Conservation (phyloP, 352 stramenopile species). For the Phytopythium boreale region DNA sequence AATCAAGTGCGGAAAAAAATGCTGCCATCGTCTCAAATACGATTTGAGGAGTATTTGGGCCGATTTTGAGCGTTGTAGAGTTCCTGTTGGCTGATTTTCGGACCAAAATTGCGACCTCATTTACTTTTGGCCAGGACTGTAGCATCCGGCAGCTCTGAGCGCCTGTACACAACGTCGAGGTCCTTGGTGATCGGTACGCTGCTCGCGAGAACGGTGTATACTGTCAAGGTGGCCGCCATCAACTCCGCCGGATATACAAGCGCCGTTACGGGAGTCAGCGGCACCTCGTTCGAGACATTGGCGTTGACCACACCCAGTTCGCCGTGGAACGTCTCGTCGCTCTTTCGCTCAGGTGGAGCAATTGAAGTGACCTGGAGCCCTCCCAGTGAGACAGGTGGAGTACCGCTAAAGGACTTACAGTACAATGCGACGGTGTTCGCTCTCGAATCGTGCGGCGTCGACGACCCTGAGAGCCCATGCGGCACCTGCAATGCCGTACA, state of each 20-base stretch:
- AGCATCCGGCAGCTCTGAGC: conserved; percentile 14
- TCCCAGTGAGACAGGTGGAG: conserved; percentile 35
- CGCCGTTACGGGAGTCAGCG: conserved; percentile 8
- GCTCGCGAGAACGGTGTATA: conserved; percentile 39
- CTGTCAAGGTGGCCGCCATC: conserved; percentile 38
- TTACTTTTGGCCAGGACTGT: no score
- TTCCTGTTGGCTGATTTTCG: no score
- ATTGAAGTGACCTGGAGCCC: conserved; percentile 58
- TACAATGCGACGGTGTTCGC: conserved; percentile 47
- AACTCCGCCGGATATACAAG: conserved; percentile 34
- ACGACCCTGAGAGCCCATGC: conserved; percentile 15
- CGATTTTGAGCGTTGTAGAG: no score
- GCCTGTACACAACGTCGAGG: conserved; percentile 7
- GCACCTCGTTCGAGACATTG: conserved; percentile 40
- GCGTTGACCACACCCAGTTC: conserved; percentile 23
- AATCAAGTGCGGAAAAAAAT: no score
- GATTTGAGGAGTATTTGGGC: no score
- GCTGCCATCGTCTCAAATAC: no score
- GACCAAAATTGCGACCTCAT: no score
- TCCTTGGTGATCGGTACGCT: conserved; percentile 26
- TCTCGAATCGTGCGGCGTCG: conserved; percentile 29
- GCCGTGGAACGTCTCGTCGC: conserved; percentile 22
- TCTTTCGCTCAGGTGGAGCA: conserved; percentile 33
- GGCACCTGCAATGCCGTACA: conserved; percentile 27
- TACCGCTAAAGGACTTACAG: conserved; percentile 19